Evolutionary conservation across 2,329 filamentous ascomycete genomes (phyloP).

Genomic region (Metarhizium humberi): DNA sequence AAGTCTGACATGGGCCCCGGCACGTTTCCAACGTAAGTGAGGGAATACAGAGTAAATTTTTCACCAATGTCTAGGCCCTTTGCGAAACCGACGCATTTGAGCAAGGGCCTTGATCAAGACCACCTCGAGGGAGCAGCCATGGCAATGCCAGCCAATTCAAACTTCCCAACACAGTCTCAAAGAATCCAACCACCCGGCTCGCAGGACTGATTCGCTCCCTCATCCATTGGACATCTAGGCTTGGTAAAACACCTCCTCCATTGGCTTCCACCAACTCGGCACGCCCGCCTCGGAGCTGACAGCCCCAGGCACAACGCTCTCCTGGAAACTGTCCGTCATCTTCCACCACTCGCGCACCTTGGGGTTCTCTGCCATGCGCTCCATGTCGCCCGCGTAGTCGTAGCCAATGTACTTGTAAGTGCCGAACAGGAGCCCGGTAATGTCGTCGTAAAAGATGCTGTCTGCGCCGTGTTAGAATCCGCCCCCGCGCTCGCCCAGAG

Average conservation of each 20-base stretch:
- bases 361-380: constrained; percentile 61
- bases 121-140: too few species aligned
- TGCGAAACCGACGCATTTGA: too few species aligned
- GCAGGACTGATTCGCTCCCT: background rate
- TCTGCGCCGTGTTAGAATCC: constrained; percentile 33
- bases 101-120: too few species aligned
- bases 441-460: constrained; percentile 62
- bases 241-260: constrained; percentile 61
- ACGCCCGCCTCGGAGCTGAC: constrained; percentile 48
- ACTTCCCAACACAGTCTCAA: too few species aligned
- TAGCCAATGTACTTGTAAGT: constrained; percentile 72
- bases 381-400: constrained; percentile 67
- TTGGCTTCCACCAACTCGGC: constrained; percentile 58
- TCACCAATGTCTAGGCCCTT: too few species aligned
- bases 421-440: constrained; percentile 57
- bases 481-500: background rate
- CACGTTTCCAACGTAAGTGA: too few species aligned
- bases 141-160: too few species aligned
- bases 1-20: too few species aligned
- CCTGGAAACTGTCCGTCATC: constrained; percentile 72
- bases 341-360: constrained; percentile 72
- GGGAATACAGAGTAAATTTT: too few species aligned
- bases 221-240: constrained; percentile 24
- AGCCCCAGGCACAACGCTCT: constrained; percentile 50
- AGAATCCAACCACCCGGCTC: background rate